Percentiles rank a stretch among this genome's conserved stretches.
phyloP scores from a whole-genome alignment of 2,329 filamentous ascomycete species.

The Microsporum audouinii region DNA sequence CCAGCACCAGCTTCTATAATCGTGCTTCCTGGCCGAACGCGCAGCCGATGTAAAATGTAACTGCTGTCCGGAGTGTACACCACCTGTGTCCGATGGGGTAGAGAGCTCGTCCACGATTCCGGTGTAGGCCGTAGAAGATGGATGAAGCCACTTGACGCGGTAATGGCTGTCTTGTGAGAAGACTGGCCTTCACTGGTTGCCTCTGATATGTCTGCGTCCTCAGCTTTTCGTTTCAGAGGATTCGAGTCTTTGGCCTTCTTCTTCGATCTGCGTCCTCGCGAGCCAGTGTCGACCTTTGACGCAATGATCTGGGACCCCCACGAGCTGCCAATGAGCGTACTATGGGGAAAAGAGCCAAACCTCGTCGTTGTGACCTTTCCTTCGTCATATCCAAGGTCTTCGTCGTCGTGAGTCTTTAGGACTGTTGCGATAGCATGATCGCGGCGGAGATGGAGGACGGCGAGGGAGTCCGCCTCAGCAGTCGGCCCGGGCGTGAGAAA shows the following conservation, averaged over 20 bases:
- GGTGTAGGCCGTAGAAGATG: slow-evolving; percentile 41
- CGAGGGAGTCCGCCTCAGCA: slow-evolving; percentile 56
- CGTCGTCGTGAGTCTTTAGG: slow-evolving; percentile 50
- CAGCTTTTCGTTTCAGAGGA: slow-evolving; percentile 15
- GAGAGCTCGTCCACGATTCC: slow-evolving; percentile 40
- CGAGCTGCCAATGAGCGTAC: slow-evolving; percentile 61
- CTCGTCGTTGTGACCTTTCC: slow-evolving; percentile 78
- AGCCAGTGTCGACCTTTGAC: slow-evolving; percentile 81
- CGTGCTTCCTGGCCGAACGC: slow-evolving; percentile 35
- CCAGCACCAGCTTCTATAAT: slow-evolving; percentile 43
- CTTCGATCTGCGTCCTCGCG: slow-evolving; percentile 57
- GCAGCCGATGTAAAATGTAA: slow-evolving; percentile 40
- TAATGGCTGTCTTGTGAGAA: slow-evolving; percentile 24
- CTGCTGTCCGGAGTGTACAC: slow-evolving; percentile 45
- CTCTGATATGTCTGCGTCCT: slow-evolving; percentile 29
- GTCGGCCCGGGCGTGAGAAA: slow-evolving; percentile 61
- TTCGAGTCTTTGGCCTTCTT: slow-evolving; percentile 26
- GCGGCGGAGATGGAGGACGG: slow-evolving; percentile 78
- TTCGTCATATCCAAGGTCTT: slow-evolving; percentile 60
- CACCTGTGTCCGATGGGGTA: slow-evolving; percentile 42
- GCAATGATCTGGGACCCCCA: slow-evolving; percentile 91
- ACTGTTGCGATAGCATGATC: slow-evolving; percentile 72
- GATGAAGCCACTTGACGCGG: slow-evolving; percentile 38
- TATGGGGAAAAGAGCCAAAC: slow-evolving; percentile 82
- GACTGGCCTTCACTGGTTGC: slow-evolving; percentile 19